Base-by-base conservation (phyloP, 129 eudicot species). In the Ambrosia trifida region DNA sequence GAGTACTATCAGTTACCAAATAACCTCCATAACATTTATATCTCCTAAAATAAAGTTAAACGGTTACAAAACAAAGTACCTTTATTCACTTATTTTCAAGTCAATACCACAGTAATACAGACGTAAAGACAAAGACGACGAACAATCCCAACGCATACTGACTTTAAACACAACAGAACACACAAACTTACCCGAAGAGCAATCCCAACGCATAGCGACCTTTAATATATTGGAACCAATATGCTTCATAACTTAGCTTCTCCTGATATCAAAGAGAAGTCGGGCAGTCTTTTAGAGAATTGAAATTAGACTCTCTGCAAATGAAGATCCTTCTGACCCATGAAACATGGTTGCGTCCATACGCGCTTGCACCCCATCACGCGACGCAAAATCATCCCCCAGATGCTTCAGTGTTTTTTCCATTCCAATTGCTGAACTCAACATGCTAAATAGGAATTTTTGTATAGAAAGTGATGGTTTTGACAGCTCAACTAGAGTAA, bases 351-450 rank as follows among this genome's bases (percentile, higher is more conserved):
- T 79, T 12, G 85, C 87, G 6, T 90, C 96, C 90, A 90, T 85
- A 62, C 97, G 87, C 20, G 97, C 97, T 80, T 90, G 95, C 36
- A 90, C 81, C 28, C 96, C 96, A 50, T 81, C 84, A 19, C 80
- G 47, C 12, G 66, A 64, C 36, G 87, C 73, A 70, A 81, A 46
- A 2, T 79, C 84, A 59, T 82, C 75, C 47, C 78, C 47, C 64
- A 89, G 60, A 57, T 75, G 83, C 76, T 80, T 86, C 43, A 89
- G 46, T 33, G 89, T 82, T 14, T 64, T 62, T 65, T 86, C 88
- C 50, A 83, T 87, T 56, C 84, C 86, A 68, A 68, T 86, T 14
- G 86, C 32, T 47, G 92, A 82, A 64, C 81, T 72, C 69, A 92
- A 89, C 8, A 89, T 75, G 65, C 86, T 80, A 11, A 70, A 73